Evolutionary conservation across 768 basidiomycete species (phyloP), one percentile per base, ranked within the genome.

Genomic region (Boletus subparvulus): DNA sequence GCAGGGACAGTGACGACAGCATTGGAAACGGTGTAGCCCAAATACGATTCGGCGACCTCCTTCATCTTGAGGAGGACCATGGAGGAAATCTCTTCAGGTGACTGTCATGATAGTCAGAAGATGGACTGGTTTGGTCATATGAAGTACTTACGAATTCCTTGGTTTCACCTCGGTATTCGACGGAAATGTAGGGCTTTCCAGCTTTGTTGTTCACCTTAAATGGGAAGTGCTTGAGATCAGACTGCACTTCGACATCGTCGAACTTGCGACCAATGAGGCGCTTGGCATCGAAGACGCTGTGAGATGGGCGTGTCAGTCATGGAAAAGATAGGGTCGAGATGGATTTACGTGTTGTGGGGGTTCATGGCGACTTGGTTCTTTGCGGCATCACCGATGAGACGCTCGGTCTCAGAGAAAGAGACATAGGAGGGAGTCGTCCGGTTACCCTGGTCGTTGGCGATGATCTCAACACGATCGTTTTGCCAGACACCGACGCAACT

Each of bases 401-500:
- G 94, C 82, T 98, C 96, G 60, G 79, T 87, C 68, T 92, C 91
- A 61, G 92, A 90, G 82, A 96, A 96, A 49, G 94, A 87, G 75
- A 97, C 94, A 74, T 95, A 96, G 9, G 94, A 96, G 16, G 94
- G 94, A 8, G 94, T 96, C 10, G 94, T 96, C 55, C 94, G 89
- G 80, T 96, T 92, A 73, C 91, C 90, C 80, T 92, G 91, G 76
- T 93, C 90, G 69, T 93, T 93, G 77, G 90, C 90, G 72, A 98
- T 98, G 80, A 97, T 97, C 79, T 97, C 95, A 63, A 97, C 95
- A 73, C 95, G 92, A 80, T 98, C 96, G 70, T 97, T 94, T 83
- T 95, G 92, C 94, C 95, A 98, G 61, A 98, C 95, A 83, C 92
- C 96, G 68, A 98, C 96, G 76, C 95, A 98, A n/a, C 92, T 94